Base-by-base conservation (phyloP, 331 rosid species). In the Cydonia oblonga region DNA sequence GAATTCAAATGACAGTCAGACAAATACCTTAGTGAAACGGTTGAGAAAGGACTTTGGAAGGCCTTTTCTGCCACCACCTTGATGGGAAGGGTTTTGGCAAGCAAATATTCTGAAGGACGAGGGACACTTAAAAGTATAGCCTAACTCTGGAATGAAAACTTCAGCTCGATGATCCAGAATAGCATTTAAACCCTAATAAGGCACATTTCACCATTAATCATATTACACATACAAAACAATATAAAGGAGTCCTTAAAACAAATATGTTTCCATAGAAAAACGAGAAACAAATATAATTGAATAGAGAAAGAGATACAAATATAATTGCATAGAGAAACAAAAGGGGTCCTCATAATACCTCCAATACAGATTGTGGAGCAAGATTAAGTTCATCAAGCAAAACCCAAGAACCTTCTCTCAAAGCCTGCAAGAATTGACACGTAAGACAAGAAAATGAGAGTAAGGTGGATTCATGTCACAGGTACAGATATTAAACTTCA, bases 101-200 rank as follows among this genome's bases (percentile, higher is more conserved):
- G 95, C 97, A 86, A 93, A 93, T 79, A 93, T 81, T 88, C 96
- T 87, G 72, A 93, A 93, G 19, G 98, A 86, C 28, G 88, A 53
- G 26, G 97, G 96, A 68, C 97, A 93, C 78, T 91, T 89, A 67
- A 85, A 93, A 57, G 96, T 93, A 72, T 60, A 76, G 40, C 91
- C 91, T 78, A 93, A 54, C 80, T 93, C 98, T 14, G 98, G 98
- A 73, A 93, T 93, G 76, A 89, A 93, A 54, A 93, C 97, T 84
- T 90, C 96, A 49, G 97, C 98, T 82, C 98, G 93, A 78, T 93
- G 98, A 82, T 93, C 98, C 81, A 93, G 81, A 76, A 93, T 93
- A 53, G 98, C 95, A 85, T 93, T 93, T 79, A 93, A 84, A 71
- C 98, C 98, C 97, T 91, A 78, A 72, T 25, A 71, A 28, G 25